Conservation (phyloP, 345 rosid species). For the Moricandia moricandioides region DNA sequence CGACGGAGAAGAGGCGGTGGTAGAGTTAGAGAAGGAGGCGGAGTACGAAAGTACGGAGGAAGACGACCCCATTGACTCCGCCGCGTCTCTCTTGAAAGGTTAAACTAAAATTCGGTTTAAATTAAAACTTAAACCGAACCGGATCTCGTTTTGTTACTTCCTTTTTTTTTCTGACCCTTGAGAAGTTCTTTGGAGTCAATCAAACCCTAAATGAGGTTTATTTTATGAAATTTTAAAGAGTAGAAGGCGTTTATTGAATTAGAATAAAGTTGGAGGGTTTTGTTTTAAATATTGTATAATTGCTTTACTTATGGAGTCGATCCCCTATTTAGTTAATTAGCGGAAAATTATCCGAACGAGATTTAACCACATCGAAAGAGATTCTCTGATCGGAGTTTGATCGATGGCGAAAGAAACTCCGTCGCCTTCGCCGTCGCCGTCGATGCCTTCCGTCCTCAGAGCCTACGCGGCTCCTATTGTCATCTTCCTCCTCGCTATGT, state of each 20-base stretch:
- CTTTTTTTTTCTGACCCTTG: background rate
- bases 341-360: background rate
- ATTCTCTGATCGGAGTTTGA: constrained; percentile 17
- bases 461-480: constrained; percentile 63
- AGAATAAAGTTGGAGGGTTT: background rate
- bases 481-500: constrained; percentile 55
- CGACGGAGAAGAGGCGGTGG: constrained; percentile 22
- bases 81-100: background rate
- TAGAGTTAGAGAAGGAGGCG: constrained; percentile 33
- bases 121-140: background rate
- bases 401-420: constrained; percentile 43
- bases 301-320: constrained; percentile 8
- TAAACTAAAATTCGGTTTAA: background rate
- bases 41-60: constrained; percentile 6
- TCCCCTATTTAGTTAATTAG: background rate
- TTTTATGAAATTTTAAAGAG: background rate
- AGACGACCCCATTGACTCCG: constrained; percentile 30
- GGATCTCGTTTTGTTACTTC: background rate
- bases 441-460: constrained; percentile 39
- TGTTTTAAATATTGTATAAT: background rate
- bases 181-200: background rate
- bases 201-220: background rate
- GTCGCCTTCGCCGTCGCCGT: constrained; percentile 27
- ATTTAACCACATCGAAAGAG: background rate
- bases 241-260: background rate